Conservation (phyloP, 1,284 basidiomycete species). For the Stygiomarasmius scandens region DNA sequence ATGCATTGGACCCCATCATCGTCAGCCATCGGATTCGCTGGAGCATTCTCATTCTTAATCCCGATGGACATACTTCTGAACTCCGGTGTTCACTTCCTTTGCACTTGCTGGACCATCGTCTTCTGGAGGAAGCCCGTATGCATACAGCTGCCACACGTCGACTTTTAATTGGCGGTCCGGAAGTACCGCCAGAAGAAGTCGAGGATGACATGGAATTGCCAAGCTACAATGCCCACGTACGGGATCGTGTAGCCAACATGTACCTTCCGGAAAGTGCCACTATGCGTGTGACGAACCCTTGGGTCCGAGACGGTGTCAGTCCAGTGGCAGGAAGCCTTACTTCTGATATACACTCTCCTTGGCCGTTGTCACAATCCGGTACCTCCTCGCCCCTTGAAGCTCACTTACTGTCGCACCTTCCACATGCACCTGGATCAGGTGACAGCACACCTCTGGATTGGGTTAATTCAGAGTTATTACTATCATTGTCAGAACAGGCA, state of each 20-base stretch:
- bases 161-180: slow-evolving; percentile 44
- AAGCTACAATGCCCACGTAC: slow-evolving; percentile 82
- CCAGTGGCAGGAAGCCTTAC: slow-evolving; percentile 28
- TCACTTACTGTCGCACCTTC: slow-evolving; percentile 44
- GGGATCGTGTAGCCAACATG: slow-evolving; percentile 86
- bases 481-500: slow-evolving; percentile 53
- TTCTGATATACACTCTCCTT: slow-evolving; percentile 19
- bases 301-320: slow-evolving; percentile 47
- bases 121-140: slow-evolving; percentile 75
- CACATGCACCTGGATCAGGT: slow-evolving; percentile 44
- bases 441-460: slow-evolving; percentile 64
- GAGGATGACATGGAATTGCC: slow-evolving; percentile 78
- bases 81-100: slow-evolving; percentile 89
- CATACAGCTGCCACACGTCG: slow-evolving; percentile 75
- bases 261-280: slow-evolving; percentile 65
- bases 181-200: slow-evolving; percentile 38
- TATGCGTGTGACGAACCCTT: slow-evolving; percentile 68
- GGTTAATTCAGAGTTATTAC: slow-evolving; percentile 81
- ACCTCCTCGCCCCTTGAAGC: slow-evolving; percentile 38
- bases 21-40: slow-evolving; percentile 77
- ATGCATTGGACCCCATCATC: slow-evolving; percentile 70
- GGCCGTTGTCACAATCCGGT: slow-evolving; percentile 29
- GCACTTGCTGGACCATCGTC: slow-evolving; percentile 73
- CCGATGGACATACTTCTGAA: slow-evolving; percentile 89
- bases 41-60: slow-evolving; percentile 78